These are phyloP conservation scores for Aspergillus sparsus DNA, from an alignment of 495 filamentous ascomycete genomes.

Conservation along the genomic window DNA sequence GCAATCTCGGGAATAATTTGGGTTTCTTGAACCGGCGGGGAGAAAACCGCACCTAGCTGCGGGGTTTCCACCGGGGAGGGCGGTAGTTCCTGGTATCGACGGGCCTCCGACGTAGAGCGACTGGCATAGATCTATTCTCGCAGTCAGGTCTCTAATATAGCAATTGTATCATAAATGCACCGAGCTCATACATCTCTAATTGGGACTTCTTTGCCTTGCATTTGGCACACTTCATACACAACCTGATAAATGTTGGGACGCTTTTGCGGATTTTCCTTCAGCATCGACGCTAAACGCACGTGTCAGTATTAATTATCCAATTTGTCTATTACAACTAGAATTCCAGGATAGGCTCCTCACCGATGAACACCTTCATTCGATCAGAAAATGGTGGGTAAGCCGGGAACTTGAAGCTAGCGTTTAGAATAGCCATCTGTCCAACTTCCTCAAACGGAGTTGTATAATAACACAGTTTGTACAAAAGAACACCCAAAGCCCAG, in stretches of 20 bases:
- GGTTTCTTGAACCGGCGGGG: conserved; percentile 63
- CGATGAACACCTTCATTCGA: conserved; percentile 85
- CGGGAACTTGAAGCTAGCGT: conserved; percentile 93
- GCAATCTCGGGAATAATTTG: conserved; percentile 83
- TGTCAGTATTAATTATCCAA: conserved; percentile 15
- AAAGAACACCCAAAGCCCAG: conserved; percentile 91
- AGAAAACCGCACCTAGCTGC: conserved; percentile 69
- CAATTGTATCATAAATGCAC: conserved; percentile 11
- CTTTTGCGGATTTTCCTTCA: conserved; percentile 77
- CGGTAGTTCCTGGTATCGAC: conserved; percentile 63
- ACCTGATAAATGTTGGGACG: conserved; percentile 95
- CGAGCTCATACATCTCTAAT: conserved; percentile 77
- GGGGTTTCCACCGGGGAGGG: conserved; percentile 56
- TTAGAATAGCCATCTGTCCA: conserved; percentile 96
- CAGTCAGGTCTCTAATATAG: background rate
- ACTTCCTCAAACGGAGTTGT: conserved; percentile 98
- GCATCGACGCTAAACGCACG: conserved; percentile 69
- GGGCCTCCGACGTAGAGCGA: conserved; percentile 62
- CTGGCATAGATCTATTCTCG: conserved; percentile 74
- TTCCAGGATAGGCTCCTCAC: conserved; percentile 48
- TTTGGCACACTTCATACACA: conserved; percentile 76
- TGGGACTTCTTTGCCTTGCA: conserved; percentile 86
- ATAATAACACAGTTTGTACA: conserved; percentile 99
- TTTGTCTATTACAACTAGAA: conserved; percentile 9
- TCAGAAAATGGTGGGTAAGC: conserved; percentile 86